Base-by-base conservation (phyloP, 1,284 basidiomycete genomes). In the Pseudozyma flocculosa region DNA sequence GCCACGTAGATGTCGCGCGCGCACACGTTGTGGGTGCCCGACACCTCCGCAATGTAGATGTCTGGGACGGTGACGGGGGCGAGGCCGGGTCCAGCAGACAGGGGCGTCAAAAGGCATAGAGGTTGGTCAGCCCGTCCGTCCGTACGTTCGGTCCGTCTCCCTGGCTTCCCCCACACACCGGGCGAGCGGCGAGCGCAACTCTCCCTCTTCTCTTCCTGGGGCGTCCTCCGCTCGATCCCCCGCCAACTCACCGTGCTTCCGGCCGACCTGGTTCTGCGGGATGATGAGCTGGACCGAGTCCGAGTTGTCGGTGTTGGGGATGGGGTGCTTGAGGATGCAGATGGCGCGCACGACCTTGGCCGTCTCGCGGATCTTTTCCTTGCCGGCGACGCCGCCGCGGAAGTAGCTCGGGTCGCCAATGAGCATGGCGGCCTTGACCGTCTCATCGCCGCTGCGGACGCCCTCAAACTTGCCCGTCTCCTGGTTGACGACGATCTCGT, bases 361-460 rank as follows among this genome's bases (percentile, higher is more conserved):
- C 60, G 92, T 89, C 81, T 98, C 92, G 32, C 95, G 80, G 39
- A 94, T 92, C 38, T 76, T 80, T 45, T 81, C 77, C 50, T 89
- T 86, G 46, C 72, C 78, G 21, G 86, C 87, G 21, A 87, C 87
- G 58, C 88, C 87, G 9, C 52, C 36, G 23, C 77, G 70, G 81
- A 99, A 99, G 83, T 99, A 99, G 78, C 88, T 90, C 5, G 95
- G 95, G 80, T 97, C 94, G 32, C 95, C 95, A 71, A 99, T 95
- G 66, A 98, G 90, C 80, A 92, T 89, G 80, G 94, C 94, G 45
- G 95, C 95, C 82, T 89, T 95, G 76, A 95, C 95, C 17, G 87
- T 94, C 83, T 99, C 95, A 9, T 85, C 84, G 38, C 86, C 92
- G 69, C 87, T 89, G 40, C 87, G 88, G 40, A 98, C 95, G 51